phyloP scores from a whole-genome alignment of 2,329 filamentous ascomycete species.

The Nectriaceae sp. region DNA sequence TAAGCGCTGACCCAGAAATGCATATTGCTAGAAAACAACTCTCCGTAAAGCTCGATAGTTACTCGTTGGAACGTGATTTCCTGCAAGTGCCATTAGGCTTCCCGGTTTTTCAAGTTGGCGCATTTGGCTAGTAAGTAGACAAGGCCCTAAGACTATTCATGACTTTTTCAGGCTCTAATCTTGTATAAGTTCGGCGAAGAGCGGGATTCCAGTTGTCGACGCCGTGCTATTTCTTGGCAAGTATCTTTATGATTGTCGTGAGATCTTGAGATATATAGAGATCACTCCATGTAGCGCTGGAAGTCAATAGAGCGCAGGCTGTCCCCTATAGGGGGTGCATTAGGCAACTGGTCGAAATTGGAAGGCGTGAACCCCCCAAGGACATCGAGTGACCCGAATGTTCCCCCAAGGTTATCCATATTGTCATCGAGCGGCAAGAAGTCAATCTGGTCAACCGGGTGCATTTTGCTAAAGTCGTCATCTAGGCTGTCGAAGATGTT shows the following conservation, averaged over 20 bases:
- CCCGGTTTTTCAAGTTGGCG: not conserved
- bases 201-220: not conserved
- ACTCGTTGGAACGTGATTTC: too few relatives aligned
- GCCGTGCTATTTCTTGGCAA: too few relatives aligned
- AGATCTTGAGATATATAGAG: not conserved
- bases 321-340: not conserved
- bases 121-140: not conserved
- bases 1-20: too few relatives aligned
- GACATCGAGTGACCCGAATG: not conserved
- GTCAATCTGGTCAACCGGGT: not conserved
- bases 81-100: not conserved
- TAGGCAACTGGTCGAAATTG: not conserved
- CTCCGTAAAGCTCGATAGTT: too few relatives aligned
- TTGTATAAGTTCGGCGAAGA: too few relatives aligned
- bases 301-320: not conserved
- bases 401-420: not conserved
- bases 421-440: slow-evolving; percentile 5
- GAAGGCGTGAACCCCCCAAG: not conserved
- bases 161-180: not conserved
- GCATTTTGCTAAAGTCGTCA: not conserved
- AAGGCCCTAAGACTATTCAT: not conserved
- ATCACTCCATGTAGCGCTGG: not conserved
- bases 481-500: slow-evolving; percentile 6
- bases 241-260: too few relatives aligned
- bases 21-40: too few relatives aligned